Percentiles rank a stretch among this genome's conserved stretches.
Evolutionary conservation across 2,329 filamentous ascomycete species (phyloP).

Genomic region (Botrytis pseudocinerea): DNA sequence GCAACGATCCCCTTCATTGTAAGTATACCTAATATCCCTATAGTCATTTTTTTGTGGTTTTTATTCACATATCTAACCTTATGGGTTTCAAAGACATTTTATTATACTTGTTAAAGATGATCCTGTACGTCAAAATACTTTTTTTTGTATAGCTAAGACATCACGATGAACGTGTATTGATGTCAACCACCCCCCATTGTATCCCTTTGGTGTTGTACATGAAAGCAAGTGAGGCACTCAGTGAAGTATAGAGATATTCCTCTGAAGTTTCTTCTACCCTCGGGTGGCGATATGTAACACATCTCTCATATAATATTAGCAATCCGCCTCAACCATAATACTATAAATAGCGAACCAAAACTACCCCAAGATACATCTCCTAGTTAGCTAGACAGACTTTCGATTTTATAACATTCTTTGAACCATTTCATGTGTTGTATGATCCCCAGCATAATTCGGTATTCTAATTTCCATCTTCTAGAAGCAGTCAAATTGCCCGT

Average conservation of each 20-base stretch:
- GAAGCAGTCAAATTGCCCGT: neutral
- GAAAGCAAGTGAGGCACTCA: neutral
- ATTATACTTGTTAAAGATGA: neutral
- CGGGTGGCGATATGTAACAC: neutral
- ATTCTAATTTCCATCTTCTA: neutral
- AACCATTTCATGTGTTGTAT: neutral
- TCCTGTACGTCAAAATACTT: neutral
- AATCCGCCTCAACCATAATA: neutral
- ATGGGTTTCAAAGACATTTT: neutral
- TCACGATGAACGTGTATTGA: neutral
- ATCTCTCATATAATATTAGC: neutral
- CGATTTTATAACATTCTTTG: neutral
- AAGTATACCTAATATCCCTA: neutral
- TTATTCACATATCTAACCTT: neutral
- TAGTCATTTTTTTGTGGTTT: neutral
- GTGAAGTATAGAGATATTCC: neutral
- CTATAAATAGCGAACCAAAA: neutral
- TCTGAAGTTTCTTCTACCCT: neutral
- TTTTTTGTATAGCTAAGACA: neutral
- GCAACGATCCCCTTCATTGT: accelerated
- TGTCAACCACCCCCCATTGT: neutral
- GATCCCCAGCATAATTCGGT: too few species aligned
- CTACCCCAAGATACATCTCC: neutral
- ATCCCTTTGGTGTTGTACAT: neutral
- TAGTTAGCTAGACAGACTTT: neutral